Conservation (phyloP, 768 basidiomycete species). For the Tylopilus sp. region DNA sequence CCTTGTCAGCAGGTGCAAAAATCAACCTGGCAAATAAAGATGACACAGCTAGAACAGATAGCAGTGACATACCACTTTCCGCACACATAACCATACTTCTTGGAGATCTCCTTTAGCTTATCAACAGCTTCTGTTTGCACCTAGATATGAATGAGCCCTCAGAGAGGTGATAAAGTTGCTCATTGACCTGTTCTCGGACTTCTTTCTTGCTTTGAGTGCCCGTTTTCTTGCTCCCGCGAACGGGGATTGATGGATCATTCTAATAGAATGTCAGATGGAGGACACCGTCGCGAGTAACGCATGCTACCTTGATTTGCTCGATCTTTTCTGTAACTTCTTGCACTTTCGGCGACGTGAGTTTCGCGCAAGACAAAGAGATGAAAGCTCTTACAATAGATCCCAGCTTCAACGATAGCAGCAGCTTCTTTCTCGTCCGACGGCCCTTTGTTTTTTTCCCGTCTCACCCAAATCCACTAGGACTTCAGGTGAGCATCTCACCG, state of each 20-base stretch:
- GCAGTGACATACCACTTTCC: conserved; percentile 61
- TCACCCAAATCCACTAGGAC: conserved; percentile 67
- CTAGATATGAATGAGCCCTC: conserved; percentile 32
- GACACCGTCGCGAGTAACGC: background rate
- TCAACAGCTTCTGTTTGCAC: conserved; percentile 56
- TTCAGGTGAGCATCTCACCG: background rate
- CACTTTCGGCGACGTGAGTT: conserved; percentile 38
- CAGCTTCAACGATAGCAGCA: conserved; percentile 46
- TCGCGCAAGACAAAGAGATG: background rate
- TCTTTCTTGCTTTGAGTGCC: conserved; percentile 75
- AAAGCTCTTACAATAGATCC: conserved; percentile 37
- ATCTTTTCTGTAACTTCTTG: conserved; percentile 54
- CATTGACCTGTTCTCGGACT: conserved; percentile 57
- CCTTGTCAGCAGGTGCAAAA: conserved; percentile 57
- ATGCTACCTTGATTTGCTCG: conserved; percentile 55
- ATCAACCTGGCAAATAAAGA: conserved; percentile 49
- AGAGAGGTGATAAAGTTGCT: background rate
- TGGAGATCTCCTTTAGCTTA: conserved; percentile 58
- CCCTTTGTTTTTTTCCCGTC: conserved; percentile 10
- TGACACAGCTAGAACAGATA: background rate
- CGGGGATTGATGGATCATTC: conserved; percentile 65
- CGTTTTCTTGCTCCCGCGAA: conserved; percentile 67
- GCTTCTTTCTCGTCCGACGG: conserved; percentile 10
- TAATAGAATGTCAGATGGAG: conserved; percentile 25
- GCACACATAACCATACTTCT: conserved; percentile 46